phyloP scores from a whole-genome alignment of 192 early-diverging fungal genomes.

The Backusella tuberculispora region DNA sequence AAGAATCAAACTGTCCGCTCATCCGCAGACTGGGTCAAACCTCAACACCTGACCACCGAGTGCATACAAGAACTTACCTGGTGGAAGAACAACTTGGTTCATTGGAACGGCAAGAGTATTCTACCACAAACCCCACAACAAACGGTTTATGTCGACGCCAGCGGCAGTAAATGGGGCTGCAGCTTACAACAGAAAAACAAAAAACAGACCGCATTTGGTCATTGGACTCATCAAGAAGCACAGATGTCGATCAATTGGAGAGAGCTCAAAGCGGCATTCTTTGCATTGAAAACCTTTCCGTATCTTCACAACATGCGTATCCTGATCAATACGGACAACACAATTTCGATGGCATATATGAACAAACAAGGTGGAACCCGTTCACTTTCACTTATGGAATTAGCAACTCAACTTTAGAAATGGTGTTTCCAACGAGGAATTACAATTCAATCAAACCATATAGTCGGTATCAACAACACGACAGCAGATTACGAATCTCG shows the following conservation, averaged over 20 bases:
- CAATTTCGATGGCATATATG: not conserved
- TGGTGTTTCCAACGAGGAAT: conserved; percentile 5
- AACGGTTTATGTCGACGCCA: conserved; percentile 39
- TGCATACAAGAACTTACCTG: not conserved
- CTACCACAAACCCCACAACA: conserved; percentile 22
- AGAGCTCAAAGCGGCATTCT: conserved; percentile 28
- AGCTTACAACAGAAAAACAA: no score
- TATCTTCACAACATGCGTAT: not conserved
- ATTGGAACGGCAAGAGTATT: conserved; percentile 30
- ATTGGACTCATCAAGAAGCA: conserved; percentile 21
- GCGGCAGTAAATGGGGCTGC: conserved; percentile 32
- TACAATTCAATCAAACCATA: not conserved
- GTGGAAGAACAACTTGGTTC: not conserved
- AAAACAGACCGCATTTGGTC: not conserved
- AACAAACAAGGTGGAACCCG: conserved; percentile 12
- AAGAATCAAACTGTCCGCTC: conserved; percentile 31
- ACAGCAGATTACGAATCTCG: conserved; percentile 35
- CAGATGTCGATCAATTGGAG: conserved; percentile 35
- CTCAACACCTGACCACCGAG: not conserved
- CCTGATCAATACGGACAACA: conserved; percentile 6
- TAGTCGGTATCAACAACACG: not conserved
- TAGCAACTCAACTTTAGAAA: conserved; percentile 1
- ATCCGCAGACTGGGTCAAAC: not conserved
- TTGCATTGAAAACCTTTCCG: not conserved
- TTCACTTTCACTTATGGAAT: not conserved